phyloP scores from a whole-genome alignment of 371 early-diverging fungal species.

The Mucor velutinosus region DNA sequence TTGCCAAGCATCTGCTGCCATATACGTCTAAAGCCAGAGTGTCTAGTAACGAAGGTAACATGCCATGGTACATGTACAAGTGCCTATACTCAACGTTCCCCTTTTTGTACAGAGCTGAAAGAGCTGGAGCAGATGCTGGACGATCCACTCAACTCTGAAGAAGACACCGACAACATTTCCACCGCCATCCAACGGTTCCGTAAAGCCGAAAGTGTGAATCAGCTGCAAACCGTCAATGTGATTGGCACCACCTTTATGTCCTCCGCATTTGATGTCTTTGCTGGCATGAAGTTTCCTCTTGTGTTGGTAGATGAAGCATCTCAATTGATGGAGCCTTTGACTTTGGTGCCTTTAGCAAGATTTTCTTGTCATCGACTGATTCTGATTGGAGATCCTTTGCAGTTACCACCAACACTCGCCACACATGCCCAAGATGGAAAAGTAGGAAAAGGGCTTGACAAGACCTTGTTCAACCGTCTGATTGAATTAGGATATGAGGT shows the following conservation, averaged over 20 bases:
- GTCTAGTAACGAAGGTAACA: slow-evolving; percentile 51
- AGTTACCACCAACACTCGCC: slow-evolving; percentile 82
- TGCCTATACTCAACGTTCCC: not conserved
- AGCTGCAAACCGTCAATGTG: slow-evolving; percentile 59
- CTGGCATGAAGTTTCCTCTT: slow-evolving; percentile 60
- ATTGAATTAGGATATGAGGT: slow-evolving; percentile 46
- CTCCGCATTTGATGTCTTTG: slow-evolving; percentile 72
- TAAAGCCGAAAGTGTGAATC: slow-evolving; percentile 50
- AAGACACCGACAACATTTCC: slow-evolving; percentile 59
- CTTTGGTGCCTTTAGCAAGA: slow-evolving; percentile 77
- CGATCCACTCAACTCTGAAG: slow-evolving; percentile 54
- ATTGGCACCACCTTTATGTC: slow-evolving; percentile 84
- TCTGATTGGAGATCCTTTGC: slow-evolving; percentile 91
- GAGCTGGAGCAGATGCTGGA: slow-evolving; percentile 76
- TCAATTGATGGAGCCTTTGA: slow-evolving; percentile 87
- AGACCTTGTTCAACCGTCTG: slow-evolving; percentile 87
- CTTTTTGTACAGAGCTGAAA: slow-evolving; percentile 54
- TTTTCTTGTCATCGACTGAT: slow-evolving; percentile 68
- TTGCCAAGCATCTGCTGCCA: slow-evolving; percentile 70
- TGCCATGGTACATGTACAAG: not conserved
- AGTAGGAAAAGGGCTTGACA: slow-evolving; percentile 71
- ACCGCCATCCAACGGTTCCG: slow-evolving; percentile 69
- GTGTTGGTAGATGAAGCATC: slow-evolving; percentile 90
- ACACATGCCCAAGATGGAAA: slow-evolving; percentile 44
- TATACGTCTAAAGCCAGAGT: slow-evolving; percentile 63